Evolutionary conservation across 768 basidiomycete species (phyloP), one percentile per base, ranked within the genome.

Genomic region (Pulveroboletus frians): DNA sequence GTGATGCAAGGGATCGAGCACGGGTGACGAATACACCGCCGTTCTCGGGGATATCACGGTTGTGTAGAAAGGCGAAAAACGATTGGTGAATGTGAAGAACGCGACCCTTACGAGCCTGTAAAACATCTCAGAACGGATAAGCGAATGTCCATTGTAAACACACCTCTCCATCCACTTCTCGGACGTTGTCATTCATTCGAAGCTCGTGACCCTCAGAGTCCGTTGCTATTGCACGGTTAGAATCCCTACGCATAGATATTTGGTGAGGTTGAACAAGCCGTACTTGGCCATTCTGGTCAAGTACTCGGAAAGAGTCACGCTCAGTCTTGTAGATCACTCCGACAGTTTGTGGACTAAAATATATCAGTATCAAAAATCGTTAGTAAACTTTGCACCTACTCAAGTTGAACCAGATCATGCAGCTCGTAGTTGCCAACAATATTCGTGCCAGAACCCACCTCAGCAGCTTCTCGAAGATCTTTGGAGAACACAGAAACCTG

Each of bases 291-390:
- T 91, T 86, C 64, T 98, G 96, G 62, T 98, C 95, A 44, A 99
- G 76, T 2, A 99, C 88, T 48, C 93, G 90, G 81, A 99, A 92
- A 8, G 92, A 84, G 63, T 92, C 92, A 13, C 92, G 84, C 65
- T 98, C 96, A 1, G 93, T 94, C 67, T 95, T 94, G 79, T 87
- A 96, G 55, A 98, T 96, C 51, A 98, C 92, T 65, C 93, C 96
- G 31, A 93, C 92, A 5, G 93, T 95, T 66, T 93, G 89, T 27
- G 82, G 78, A 68, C 93, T 97, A 58, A 23, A 26, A 39, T 32
- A 9, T 36, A 60, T 56, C 50, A 55, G 54, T 36, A 50, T 20
- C 48, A 54, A 34, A 39, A 46, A 14, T 18, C 9, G 17, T 37
- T 30, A 39, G 10, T 21, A 34, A 38, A 39, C 3, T 41, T 4